These are phyloP conservation scores for Kluyveromyces lactis DNA, from an alignment of 805 yeast genomes.

Conservation along the genomic window DNA sequence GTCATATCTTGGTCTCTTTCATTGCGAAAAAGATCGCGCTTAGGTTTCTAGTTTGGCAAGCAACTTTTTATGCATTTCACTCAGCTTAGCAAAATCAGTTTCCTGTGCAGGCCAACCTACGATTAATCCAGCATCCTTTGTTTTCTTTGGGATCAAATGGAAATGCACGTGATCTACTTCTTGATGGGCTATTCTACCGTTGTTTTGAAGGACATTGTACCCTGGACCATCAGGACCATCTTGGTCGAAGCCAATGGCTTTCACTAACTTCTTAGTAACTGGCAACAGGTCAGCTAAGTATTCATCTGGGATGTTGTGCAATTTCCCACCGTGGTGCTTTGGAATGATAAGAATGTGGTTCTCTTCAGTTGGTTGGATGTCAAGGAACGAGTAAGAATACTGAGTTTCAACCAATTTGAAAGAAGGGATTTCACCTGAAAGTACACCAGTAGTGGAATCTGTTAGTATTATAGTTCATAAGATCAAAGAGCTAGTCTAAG, in stretches of 20 bases:
- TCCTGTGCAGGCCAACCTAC: slow-evolving; percentile 94
- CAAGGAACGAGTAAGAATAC: slow-evolving; percentile 74
- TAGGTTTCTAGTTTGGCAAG: slow-evolving; percentile 32
- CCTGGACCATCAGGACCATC: slow-evolving; percentile 57
- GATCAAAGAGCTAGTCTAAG: no score
- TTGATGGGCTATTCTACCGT: slow-evolving; percentile 93
- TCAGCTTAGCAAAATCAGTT: slow-evolving; percentile 67
- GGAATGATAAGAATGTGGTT: slow-evolving; percentile 91
- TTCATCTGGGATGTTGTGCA: slow-evolving; percentile 91
- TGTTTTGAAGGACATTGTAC: slow-evolving; percentile 86
- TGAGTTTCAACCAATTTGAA: slow-evolving; percentile 85
- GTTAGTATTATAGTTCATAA: slow-evolving; percentile 6
- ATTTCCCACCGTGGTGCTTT: slow-evolving; percentile 85
- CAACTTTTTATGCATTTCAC: slow-evolving; percentile 56
- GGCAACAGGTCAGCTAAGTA: slow-evolving; percentile 81
- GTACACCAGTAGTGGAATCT: background rate
- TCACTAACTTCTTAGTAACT: slow-evolving; percentile 76
- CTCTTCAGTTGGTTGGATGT: slow-evolving; percentile 83
- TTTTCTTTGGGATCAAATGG: slow-evolving; percentile 89
- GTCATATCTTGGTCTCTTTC: no score
- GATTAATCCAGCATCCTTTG: slow-evolving; percentile 61
- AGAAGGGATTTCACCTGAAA: slow-evolving; percentile 89
- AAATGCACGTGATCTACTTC: slow-evolving; percentile 93
- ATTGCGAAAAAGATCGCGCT: no score
- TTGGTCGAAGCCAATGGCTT: slow-evolving; percentile 54